phyloP scores from a whole-genome alignment of 2,329 filamentous ascomycete species.

The Fusarium tjaetaba region DNA sequence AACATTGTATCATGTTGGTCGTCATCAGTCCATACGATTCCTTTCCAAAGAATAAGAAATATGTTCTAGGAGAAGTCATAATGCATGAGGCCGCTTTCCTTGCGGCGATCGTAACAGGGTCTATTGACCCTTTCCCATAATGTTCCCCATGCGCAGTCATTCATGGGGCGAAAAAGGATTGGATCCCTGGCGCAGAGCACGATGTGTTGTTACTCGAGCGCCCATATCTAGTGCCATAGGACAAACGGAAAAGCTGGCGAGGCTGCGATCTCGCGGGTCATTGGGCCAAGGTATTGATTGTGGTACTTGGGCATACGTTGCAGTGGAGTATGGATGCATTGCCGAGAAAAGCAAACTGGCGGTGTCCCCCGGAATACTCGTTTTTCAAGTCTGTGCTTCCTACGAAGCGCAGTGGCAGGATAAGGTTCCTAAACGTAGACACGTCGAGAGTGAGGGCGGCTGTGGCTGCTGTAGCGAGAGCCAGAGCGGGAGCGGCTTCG shows the following conservation, averaged over 20 bases:
- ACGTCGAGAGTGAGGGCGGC: constrained; percentile 60
- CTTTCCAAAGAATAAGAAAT: constrained; percentile 6
- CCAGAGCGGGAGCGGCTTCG: constrained; percentile 51
- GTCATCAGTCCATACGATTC: constrained; percentile 16
- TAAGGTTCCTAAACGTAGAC: constrained; percentile 55
- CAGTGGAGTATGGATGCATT: constrained; percentile 5
- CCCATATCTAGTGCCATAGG: constrained; percentile 6
- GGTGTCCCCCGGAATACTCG: background rate
- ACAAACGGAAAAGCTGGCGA: constrained; percentile 17
- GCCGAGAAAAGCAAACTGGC: background rate
- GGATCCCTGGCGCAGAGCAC: background rate
- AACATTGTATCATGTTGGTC: constrained; percentile 29
- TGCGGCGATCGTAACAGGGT: constrained; percentile 11
- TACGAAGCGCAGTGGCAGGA: background rate
- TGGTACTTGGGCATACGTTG: constrained; percentile 17
- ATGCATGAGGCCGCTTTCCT: constrained; percentile 26
- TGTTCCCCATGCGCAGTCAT: background rate
- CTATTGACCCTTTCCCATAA: background rate
- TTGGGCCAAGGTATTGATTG: constrained; percentile 33
- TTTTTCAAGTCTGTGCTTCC: constrained; percentile 3
- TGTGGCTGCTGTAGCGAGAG: constrained; percentile 53
- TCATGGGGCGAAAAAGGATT: background rate
- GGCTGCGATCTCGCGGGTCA: constrained; percentile 14
- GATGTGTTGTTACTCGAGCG: constrained; percentile 1
- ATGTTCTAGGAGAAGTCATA: constrained; percentile 26